These are phyloP conservation scores for Aplosporella prunicola DNA, from an alignment of 2,329 filamentous ascomycete genomes.

Conservation along the genomic window DNA sequence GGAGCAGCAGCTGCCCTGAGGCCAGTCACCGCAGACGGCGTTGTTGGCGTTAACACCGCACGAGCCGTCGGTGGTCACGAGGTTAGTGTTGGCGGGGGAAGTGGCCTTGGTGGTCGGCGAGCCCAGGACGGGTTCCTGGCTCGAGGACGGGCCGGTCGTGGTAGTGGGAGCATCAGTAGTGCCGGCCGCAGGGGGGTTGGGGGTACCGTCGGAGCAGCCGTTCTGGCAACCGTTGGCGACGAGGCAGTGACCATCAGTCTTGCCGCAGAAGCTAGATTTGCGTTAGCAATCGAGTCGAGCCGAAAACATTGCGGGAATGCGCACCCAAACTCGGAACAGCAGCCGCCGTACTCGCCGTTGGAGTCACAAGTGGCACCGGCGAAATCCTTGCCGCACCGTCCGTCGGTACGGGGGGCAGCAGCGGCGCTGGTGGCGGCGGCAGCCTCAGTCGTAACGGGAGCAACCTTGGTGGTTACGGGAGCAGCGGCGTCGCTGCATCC, in stretches of 20 bases:
- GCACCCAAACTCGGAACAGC: slow-evolving; percentile 17
- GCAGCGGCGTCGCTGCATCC: no score
- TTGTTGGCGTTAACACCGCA: slow-evolving; percentile 43
- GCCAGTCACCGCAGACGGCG: slow-evolving; percentile 45
- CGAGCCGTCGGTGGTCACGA: slow-evolving; percentile 41
- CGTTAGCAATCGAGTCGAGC: slow-evolving; percentile 8
- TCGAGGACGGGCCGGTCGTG: neutral
- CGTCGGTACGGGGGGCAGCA: slow-evolving; percentile 17
- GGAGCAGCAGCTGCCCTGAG: slow-evolving; percentile 45
- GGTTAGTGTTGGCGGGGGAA: slow-evolving; percentile 13
- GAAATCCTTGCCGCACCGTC: slow-evolving; percentile 20
- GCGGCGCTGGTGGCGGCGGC: no score
- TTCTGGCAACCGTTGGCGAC: slow-evolving; percentile 31
- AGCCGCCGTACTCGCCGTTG: slow-evolving; percentile 15
- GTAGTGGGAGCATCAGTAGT: slow-evolving; percentile 23
- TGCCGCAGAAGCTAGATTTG: slow-evolving; percentile 26
- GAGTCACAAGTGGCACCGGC: slow-evolving; percentile 18
- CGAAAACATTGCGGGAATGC: slow-evolving; percentile 4
- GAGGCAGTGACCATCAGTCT: slow-evolving; percentile 28
- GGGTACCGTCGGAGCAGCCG: slow-evolving; percentile 21
- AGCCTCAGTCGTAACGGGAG: no score
- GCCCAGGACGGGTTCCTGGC: slow-evolving; percentile 27
- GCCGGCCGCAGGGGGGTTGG: slow-evolving; percentile 11
- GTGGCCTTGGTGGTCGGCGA: slow-evolving; percentile 18
- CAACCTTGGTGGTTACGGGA: no score